Evolutionary conservation across 2,329 filamentous ascomycete species (phyloP), one percentile per base, ranked within the genome.

Genomic region (Mollisia scopiformis): DNA sequence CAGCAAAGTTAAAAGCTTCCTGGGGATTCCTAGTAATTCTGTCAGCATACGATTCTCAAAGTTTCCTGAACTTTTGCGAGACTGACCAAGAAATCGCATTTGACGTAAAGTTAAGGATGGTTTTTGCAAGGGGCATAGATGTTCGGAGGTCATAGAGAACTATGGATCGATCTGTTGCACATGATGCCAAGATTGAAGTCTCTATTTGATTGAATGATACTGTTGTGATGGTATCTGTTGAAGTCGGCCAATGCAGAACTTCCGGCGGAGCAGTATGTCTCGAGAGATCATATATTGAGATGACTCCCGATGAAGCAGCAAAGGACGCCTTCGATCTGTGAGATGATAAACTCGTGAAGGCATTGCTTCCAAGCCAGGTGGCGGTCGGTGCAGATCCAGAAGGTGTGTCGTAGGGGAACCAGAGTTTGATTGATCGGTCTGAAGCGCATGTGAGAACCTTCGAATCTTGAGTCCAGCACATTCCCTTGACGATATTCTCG

Each of bases 1-100:
- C 88, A 16, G 93, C 94, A 72, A 98, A 89, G 78, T 98, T 97
- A 82, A 96, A 96, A 7, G 93, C 91, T 76, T 97, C 93, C 89
- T 97, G 95, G 0, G 95, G 95, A 68, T 97, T 97, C 43, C 33
- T 37, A 13, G 11, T 13, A 5, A 16, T n/a, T n/a, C 11, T 37
- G 33, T 37, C n/a, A 37, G 33, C 13, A 37, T 14, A 16, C 13
- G 33, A 16, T 13, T n/a, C n/a, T n/a, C n/a, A n/a, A 37, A 37
- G 33, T 14, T 11, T 16, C 11, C 33, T 14, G n/a, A 37, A 5
- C n/a, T 14, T 37, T 14, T 11, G 11, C n/a, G 3, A 11, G 3
- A 37, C 33, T 14, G 3, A 37, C 92, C 94, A 99, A 46, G 90
- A 84, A 55, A 97, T 83, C 52, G 88, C 85, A 78, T 97, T 97